Percentiles rank a stretch among this genome's conserved stretches.
Evolutionary conservation across 495 filamentous ascomycete genomes (phyloP).

Genomic region (Penicillium robsamsonii): DNA sequence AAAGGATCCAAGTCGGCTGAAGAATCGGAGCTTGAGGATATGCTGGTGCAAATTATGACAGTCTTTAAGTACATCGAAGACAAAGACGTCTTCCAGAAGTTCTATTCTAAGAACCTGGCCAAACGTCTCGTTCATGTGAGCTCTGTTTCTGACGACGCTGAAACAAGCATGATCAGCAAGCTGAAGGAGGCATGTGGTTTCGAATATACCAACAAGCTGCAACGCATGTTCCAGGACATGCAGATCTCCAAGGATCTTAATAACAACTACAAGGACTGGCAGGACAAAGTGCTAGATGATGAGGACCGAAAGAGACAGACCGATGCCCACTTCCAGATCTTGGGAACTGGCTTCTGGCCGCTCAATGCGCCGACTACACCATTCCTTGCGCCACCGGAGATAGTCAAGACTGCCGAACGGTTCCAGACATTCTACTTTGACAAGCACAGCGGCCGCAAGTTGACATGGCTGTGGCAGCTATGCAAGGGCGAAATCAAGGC

Average conservation of each 20-base stretch:
- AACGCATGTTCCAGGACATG: conserved; percentile 99
- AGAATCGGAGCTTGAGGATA: conserved; percentile 88
- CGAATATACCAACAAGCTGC: conserved; percentile 98
- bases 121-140: conserved; percentile 91
- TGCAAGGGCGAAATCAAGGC: conserved; percentile 96
- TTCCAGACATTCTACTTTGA: conserved; percentile 90
- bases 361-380: conserved; percentile 78
- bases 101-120: conserved; percentile 95
- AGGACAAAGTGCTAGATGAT: conserved; percentile 59
- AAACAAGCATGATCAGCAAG: conserved; percentile 99
- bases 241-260: conserved; percentile 98
- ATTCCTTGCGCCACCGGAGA: conserved; percentile 81
- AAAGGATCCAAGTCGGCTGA: conserved; percentile 89
- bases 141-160: conserved; percentile 93
- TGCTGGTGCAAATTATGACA: conserved; percentile 95
- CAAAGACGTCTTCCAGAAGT: conserved; percentile 99
- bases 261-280: conserved; percentile 71
- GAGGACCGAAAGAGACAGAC: conserved; percentile 57
- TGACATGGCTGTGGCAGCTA: conserved; percentile 97
- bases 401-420: conserved; percentile 80
- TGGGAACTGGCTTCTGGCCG: conserved; percentile 98
- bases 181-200: conserved; percentile 98
- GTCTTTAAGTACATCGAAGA: conserved; percentile 99
- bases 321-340: conserved; percentile 81
- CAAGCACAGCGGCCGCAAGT: conserved; percentile 93